Base-by-base conservation (phyloP, 805 yeast species). In the Gaillardinia entomophila region DNA sequence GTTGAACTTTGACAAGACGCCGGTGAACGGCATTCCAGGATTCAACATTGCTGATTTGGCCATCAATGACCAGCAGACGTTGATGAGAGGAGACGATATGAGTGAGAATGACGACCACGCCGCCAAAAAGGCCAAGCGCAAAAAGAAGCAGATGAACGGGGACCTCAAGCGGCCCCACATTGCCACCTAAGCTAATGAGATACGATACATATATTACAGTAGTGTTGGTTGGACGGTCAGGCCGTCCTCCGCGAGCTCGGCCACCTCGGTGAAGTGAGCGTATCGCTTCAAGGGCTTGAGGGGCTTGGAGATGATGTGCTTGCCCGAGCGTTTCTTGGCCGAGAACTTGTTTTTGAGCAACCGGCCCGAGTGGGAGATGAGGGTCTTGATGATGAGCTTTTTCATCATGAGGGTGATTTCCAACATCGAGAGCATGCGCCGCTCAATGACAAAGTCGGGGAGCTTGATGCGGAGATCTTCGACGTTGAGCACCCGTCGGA, bases 1-100 rank as follows among this genome's bases (percentile, higher is more conserved):
- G 6, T 57, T 85, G 35, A 63, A 65, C 38, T 77, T 85, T 40
- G 84, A 79, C 28, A 77, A 71, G 43, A 78, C 86, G 2, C 71
- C 82, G 0, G 69, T 74, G 12, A 67, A 75, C 34, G 92, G 92
- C 1, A 72, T 85, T 12, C 86, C 89, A 0, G 94, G 90, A 0
- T 82, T 84, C 49, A 83, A 82, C 43, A 61, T 82, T 7, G 60
- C 77, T 3, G 73, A 78, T 40, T 67, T 85, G 46, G 92, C 84
- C 3, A 69, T 79, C 31, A 71, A 71, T 31, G 80, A 69, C 32
- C 68, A 60, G 41, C 62, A 60, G 28, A 53, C 61, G 15, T 43
- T 60, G 24, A 62, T 58, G 53, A 50, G 70, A 37, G 57, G 65
- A 11, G 71, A 66, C 30, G 70, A 63, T 35, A 53, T 56, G 42